Evolutionary conservation across 2,329 filamentous ascomycete genomes (phyloP), one percentile per base, ranked within the genome.

Genomic region (Diaporthe sp.): DNA sequence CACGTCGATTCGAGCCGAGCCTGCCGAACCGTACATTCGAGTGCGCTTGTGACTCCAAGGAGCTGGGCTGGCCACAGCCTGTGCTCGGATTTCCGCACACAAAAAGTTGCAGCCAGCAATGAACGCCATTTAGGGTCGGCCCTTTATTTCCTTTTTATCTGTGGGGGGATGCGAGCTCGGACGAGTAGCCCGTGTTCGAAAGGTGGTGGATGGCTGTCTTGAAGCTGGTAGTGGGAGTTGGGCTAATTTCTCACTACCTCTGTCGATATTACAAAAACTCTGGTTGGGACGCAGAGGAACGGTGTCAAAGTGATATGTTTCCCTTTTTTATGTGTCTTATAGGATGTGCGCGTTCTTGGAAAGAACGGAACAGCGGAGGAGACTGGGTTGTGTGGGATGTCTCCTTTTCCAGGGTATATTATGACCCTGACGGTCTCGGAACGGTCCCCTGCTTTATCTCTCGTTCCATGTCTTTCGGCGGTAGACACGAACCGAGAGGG

Each of bases 341-440:
- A 71, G 76, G 76, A 71, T 73, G 68, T 34, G 71, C 60, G 55
- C 42, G 70, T 75, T 75, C 68, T 67, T 71, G 71, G 65, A 75
- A 76, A 74, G 73, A 75, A 77, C 71, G 63, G 55, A 77, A 70
- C 71, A 63, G 63, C 53, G 76, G 65, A 76, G 75, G 78, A 74
- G 76, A 76, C 72, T 76, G 78, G 78, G 78, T 78, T 77, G 77
- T 28, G 58, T 71, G 76, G 77, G 81, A 82, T 83, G 82, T 81
- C 81, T 80, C 78, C 74, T 79, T 72, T 76, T 77, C 78, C 79
- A 37, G 65, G 65, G 77, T 80, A 78, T 80, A 80, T 79, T 78
- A 74, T 79, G 74, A 13, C 51, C 68, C 68, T 71, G 63, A 73
- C 65, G 72, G 76, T 74, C 73, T 75, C 60, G 63, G 73, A 71